phyloP scores from a whole-genome alignment of 768 basidiomycete genomes.

The Suillus placidus region DNA sequence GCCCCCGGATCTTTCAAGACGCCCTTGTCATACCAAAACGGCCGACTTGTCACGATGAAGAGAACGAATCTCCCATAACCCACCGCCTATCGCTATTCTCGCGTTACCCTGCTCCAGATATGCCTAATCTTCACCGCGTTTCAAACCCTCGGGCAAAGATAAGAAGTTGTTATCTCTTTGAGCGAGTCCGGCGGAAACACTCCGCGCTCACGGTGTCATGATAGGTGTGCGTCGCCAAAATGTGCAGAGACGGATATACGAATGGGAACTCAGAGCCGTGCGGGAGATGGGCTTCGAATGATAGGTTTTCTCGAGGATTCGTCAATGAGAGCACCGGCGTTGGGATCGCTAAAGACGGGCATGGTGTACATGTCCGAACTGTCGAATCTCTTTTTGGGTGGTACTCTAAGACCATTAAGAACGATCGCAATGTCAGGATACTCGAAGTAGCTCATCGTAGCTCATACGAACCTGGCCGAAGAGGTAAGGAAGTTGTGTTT shows the following conservation, averaged over 20 bases:
- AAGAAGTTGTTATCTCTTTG: not conserved
- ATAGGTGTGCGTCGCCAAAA: conserved; percentile 25
- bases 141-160: conserved; percentile 32
- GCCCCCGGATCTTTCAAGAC: conserved; percentile 1
- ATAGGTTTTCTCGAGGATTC: conserved; percentile 53
- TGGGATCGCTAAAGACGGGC: conserved; percentile 47
- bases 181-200: conserved; percentile 40
- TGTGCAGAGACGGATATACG: conserved; percentile 32
- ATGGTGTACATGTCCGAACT: conserved; percentile 43
- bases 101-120: conserved; percentile 32
- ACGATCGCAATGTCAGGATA: conserved; percentile 46
- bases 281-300: conserved; percentile 22
- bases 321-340: conserved; percentile 36
- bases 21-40: not conserved
- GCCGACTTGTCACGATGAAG: not conserved
- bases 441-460: conserved; percentile 43
- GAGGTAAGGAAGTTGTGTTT: not conserved
- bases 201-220: conserved; percentile 29
- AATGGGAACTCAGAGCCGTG: conserved; percentile 41
- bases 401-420: conserved; percentile 31
- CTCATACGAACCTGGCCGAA: conserved; percentile 29
- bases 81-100: not conserved
- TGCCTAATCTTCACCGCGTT: conserved; percentile 37
- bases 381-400: not conserved
- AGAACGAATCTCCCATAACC: conserved; percentile 6